Percentiles rank a stretch among this genome's conserved stretches.
These are phyloP conservation scores for Glycine latifolia DNA, from an alignment of 306 rosid species.

Conservation along the genomic window DNA sequence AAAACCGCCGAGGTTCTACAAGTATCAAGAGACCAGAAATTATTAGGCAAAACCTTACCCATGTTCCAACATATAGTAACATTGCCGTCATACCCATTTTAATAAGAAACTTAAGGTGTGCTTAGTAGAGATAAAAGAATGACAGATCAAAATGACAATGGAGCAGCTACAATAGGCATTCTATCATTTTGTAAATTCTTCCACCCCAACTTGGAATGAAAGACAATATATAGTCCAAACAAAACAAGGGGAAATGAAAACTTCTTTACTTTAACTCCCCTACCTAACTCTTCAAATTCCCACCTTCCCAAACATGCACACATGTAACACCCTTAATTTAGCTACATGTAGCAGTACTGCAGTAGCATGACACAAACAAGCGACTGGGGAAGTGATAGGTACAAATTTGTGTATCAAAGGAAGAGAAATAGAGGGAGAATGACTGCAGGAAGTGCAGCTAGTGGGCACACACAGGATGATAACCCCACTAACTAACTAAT, in stretches of 20 bases:
- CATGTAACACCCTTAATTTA: not conserved
- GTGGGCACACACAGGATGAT: no score
- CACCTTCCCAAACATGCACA: not conserved
- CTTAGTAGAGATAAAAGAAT: not conserved
- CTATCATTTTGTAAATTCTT: not conserved
- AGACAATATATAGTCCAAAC: not conserved
- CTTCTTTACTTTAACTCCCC: not conserved
- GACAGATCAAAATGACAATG: not conserved
- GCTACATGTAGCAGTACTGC: not conserved
- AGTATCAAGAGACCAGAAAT: not conserved
- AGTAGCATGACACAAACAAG: not conserved
- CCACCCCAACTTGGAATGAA: not conserved
- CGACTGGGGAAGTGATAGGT: no score
- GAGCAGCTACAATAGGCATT: constrained; percentile 2
- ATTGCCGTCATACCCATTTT: constrained; percentile 5
- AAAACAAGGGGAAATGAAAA: no score
- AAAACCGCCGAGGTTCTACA: no score
- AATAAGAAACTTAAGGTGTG: not conserved
- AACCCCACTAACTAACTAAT: no score
- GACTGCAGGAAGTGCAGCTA: no score
- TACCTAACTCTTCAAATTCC: not conserved
- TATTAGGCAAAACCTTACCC: constrained; percentile 32
- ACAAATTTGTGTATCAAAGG: no score
- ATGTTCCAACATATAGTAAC: constrained; percentile 25
- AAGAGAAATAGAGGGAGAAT: no score